Evolutionary conservation across 768 basidiomycete genomes (phyloP).

Genomic region (Trametes villosa): DNA sequence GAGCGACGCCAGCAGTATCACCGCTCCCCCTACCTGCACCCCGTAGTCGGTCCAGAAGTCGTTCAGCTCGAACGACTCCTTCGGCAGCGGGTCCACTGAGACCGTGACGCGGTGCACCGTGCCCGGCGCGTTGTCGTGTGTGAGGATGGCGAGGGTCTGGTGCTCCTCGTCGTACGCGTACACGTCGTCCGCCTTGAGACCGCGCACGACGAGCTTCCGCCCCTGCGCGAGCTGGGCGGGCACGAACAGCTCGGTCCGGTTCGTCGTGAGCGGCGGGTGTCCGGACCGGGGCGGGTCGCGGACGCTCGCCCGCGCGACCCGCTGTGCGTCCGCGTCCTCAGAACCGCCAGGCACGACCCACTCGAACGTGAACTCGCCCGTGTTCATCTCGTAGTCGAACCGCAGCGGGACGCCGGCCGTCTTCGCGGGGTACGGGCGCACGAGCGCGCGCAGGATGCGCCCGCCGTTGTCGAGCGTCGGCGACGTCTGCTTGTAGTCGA

Average conservation of each 20-base stretch:
- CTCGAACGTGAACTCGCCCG: conserved; percentile 64
- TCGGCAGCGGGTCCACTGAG: conserved; percentile 56
- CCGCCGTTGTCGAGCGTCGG: conserved; percentile 83
- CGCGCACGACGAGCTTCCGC: conserved; percentile 60
- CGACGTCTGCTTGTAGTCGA: conserved; percentile 62
- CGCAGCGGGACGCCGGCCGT: conserved; percentile 81
- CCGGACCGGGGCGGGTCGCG: conserved; percentile 45
- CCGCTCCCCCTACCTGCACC: conserved; percentile 11
- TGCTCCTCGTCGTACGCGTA: conserved; percentile 63
- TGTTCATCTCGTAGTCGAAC: conserved; percentile 80
- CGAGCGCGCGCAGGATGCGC: conserved; percentile 75
- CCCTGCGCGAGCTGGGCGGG: conserved; percentile 65
- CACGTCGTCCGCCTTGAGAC: conserved; percentile 53
- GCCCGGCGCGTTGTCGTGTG: conserved; percentile 46
- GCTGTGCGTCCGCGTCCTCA: conserved; percentile 3
- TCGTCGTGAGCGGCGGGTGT: conserved; percentile 47
- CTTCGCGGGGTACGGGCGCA: conserved; percentile 91
- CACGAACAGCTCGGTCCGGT: conserved; percentile 84
- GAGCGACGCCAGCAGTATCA: conserved; percentile 16
- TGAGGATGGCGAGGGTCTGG: conserved; percentile 77
- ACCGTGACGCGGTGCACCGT: conserved; percentile 56
- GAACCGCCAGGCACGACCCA: conserved; percentile 54
- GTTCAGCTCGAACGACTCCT: conserved; percentile 58
- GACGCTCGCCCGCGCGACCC: conserved; percentile 27
- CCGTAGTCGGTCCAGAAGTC: conserved; percentile 68